Evolutionary conservation across 305 asterid genomes (phyloP).

Genomic region (Fraxinus nigra): DNA sequence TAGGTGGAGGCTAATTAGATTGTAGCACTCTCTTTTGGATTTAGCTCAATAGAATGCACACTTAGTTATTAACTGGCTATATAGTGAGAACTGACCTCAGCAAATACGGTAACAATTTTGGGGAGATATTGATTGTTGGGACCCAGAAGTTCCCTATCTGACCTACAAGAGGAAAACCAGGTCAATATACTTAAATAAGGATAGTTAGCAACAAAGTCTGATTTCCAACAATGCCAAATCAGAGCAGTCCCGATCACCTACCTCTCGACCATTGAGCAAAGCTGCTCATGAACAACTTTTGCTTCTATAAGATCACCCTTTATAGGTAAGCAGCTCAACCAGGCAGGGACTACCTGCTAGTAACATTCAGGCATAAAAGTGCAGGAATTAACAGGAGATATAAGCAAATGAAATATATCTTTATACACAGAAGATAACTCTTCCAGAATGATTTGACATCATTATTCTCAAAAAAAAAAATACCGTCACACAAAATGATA

Average conservation of each 20-base stretch:
- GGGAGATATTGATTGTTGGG: slow-evolving; percentile 80
- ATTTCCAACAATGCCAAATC: neutral
- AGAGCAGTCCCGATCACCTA: slow-evolving; percentile 21
- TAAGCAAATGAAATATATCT: neutral
- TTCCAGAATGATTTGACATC: neutral
- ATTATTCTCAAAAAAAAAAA: neutral
- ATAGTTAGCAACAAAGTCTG: neutral
- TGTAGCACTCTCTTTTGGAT: neutral
- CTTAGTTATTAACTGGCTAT: neutral
- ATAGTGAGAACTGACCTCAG: slow-evolving; percentile 57
- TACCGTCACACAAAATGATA: neutral
- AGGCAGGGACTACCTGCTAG: slow-evolving; percentile 82
- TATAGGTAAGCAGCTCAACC: slow-evolving; percentile 90
- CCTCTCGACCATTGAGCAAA: slow-evolving; percentile 90
- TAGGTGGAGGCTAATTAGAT: neutral
- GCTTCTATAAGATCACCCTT: slow-evolving; percentile 92
- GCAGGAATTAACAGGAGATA: neutral
- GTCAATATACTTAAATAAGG: neutral
- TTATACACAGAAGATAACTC: neutral
- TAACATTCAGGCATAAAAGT: slow-evolving; percentile 4
- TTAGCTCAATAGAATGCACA: neutral
- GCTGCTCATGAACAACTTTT: slow-evolving; percentile 90
- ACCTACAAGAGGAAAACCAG: slow-evolving; percentile 44
- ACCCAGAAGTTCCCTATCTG: slow-evolving; percentile 75
- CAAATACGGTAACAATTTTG: slow-evolving; percentile 79